Evolutionary conservation across 768 basidiomycete species (phyloP).

Genomic region (Chalciporus sphaerocephalus): DNA sequence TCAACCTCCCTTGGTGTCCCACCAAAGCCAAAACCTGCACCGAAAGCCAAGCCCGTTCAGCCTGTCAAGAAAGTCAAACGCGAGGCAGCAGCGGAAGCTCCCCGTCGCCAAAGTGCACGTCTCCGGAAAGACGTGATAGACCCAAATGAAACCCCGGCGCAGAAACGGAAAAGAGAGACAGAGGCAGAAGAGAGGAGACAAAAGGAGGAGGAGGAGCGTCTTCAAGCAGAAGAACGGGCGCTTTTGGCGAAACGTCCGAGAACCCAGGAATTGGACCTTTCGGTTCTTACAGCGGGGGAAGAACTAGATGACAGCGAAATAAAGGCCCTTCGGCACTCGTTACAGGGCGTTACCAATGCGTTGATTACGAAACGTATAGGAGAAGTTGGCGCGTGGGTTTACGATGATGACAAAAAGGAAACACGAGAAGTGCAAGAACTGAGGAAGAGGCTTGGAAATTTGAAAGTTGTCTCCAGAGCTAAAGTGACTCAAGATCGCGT

Average conservation of each 20-base stretch:
- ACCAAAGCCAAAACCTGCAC: slow-evolving; percentile 35
- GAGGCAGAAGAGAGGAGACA: slow-evolving; percentile 51
- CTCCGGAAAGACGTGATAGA: slow-evolving; percentile 47
- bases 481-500: slow-evolving; percentile 75
- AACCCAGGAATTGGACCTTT: slow-evolving; percentile 59
- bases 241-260: slow-evolving; percentile 66
- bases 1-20: slow-evolving; percentile 45
- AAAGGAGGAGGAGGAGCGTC: slow-evolving; percentile 57
- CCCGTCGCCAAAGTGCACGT: slow-evolving; percentile 65
- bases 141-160: slow-evolving; percentile 59
- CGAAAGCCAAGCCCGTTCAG: slow-evolving; percentile 59
- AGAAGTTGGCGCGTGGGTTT: slow-evolving; percentile 50
- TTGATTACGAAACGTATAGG: slow-evolving; percentile 36
- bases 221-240: slow-evolving; percentile 58
- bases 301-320: slow-evolving; percentile 45
- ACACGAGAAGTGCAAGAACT: slow-evolving; percentile 49
- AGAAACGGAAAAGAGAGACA: slow-evolving; percentile 66
- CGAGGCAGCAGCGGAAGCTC: slow-evolving; percentile 40
- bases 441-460: slow-evolving; percentile 45
- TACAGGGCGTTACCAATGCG: slow-evolving; percentile 39
- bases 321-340: slow-evolving; percentile 39
- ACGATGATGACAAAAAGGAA: slow-evolving; percentile 44
- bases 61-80: slow-evolving; percentile 53
- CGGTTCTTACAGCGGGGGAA: slow-evolving; percentile 46
- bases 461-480: slow-evolving; percentile 71